Conservation (phyloP, 2,329 filamentous ascomycete species). For the Plenodomus tracheiphilus region DNA sequence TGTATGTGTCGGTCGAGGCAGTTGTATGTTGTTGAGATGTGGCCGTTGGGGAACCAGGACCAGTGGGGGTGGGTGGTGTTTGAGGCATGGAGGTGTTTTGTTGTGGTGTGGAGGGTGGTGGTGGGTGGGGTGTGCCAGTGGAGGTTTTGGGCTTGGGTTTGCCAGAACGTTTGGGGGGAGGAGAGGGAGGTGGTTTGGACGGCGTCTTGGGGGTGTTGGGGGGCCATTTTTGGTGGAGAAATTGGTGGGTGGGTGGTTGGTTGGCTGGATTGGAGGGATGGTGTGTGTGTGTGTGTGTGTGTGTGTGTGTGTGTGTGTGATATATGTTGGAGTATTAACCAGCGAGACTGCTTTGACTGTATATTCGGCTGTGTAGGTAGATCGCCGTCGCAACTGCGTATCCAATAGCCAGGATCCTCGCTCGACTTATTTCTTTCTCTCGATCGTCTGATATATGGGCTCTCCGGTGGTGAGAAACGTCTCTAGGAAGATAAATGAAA, state of each 20-base stretch:
- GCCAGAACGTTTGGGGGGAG: slow-evolving; percentile 77
- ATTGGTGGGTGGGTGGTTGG: not conserved
- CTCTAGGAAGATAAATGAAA: no score
- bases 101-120: slow-evolving; percentile 61
- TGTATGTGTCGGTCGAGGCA: slow-evolving; percentile 88
- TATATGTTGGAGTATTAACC: no score
- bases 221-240: slow-evolving; percentile 3
- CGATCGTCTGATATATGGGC: no score
- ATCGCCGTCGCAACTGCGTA: no score
- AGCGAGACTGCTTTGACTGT: no score
- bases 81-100: slow-evolving; percentile 63
- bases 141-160: slow-evolving; percentile 71
- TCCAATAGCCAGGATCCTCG: no score
- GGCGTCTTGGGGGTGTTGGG: slow-evolving; percentile 50
- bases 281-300: no score
- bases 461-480: no score
- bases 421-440: no score
- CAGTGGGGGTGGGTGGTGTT: slow-evolving; percentile 73
- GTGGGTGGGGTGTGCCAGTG: slow-evolving; percentile 80
- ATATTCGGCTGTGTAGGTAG: no score
- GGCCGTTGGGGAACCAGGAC: slow-evolving; percentile 87
- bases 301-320: no score
- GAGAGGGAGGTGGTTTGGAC: slow-evolving; percentile 62
- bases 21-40: slow-evolving; percentile 91
- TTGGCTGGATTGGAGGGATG: not conserved